phyloP scores from a whole-genome alignment of 768 basidiomycete genomes.

The Flagelloscypha sp. region DNA sequence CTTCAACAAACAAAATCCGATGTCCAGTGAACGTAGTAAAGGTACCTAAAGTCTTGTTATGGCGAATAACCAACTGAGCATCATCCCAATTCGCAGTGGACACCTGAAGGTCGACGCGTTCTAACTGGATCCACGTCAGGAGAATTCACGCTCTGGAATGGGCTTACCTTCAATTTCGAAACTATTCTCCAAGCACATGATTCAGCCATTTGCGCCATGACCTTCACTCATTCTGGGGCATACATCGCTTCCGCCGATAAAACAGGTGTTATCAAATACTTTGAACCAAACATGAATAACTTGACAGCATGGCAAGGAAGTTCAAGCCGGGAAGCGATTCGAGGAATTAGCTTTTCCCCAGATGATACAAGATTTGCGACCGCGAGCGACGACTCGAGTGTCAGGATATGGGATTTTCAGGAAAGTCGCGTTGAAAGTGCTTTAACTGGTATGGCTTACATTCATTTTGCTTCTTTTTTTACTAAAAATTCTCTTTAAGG shows the following conservation, averaged over 20 bases:
- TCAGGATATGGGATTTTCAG: slow-evolving; percentile 93
- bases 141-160: slow-evolving; percentile 99
- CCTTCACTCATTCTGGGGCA: slow-evolving; percentile 88
- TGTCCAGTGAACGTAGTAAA: slow-evolving; percentile 95
- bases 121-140: slow-evolving; percentile 94
- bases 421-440: slow-evolving; percentile 84
- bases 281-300: slow-evolving; percentile 99
- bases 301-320: slow-evolving; percentile 90
- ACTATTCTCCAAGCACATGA: slow-evolving; percentile 99
- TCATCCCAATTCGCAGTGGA: slow-evolving; percentile 75
- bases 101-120: slow-evolving; percentile 88
- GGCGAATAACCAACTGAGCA: slow-evolving; percentile 4
- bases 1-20: slow-evolving; percentile 96
- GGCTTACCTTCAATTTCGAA: slow-evolving; percentile 98
- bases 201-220: slow-evolving; percentile 81
- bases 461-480: background rate
- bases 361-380: slow-evolving; percentile 90
- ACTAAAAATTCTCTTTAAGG: slow-evolving; percentile 36
- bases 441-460: slow-evolving; percentile 56
- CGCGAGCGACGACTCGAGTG: slow-evolving; percentile 90
- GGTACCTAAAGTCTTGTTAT: slow-evolving; percentile 34
- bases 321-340: slow-evolving; percentile 76
- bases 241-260: slow-evolving; percentile 93
- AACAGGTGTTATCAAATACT: slow-evolving; percentile 94
- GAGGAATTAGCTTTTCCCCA: slow-evolving; percentile 87